phyloP scores from a whole-genome alignment of 495 filamentous ascomycete species.

The Aspergillus egyptiacus region DNA sequence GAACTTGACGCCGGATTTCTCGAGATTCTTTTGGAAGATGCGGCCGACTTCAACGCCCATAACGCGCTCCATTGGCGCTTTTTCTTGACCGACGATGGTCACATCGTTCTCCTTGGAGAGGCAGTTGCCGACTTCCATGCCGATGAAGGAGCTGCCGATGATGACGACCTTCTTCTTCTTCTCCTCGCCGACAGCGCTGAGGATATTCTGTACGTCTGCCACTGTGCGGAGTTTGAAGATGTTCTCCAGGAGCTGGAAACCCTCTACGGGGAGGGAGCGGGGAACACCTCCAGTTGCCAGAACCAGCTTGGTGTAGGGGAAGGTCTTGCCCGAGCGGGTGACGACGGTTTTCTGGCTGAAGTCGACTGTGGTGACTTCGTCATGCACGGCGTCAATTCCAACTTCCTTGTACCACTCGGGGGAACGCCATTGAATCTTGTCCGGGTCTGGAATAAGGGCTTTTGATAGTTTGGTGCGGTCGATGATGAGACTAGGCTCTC shows the following conservation, averaged over 20 bases:
- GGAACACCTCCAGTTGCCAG: conserved; percentile 82
- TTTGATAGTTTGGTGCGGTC: conserved; percentile 96
- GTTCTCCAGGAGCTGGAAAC: conserved; percentile 80
- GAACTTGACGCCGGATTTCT: conserved; percentile 85
- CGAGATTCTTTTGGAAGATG: conserved; percentile 68
- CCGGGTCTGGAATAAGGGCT: conserved; percentile 75
- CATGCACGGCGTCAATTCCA: conserved; percentile 64
- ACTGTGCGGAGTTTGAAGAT: conserved; percentile 78
- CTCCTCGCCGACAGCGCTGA: conserved; percentile 64
- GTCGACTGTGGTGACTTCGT: conserved; percentile 71
- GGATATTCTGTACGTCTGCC: conserved; percentile 68
- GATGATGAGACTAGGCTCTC: conserved; percentile 76
- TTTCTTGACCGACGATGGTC: conserved; percentile 91
- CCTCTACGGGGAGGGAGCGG: conserved; percentile 68
- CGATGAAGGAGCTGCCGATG: conserved; percentile 88
- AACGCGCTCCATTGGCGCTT: conserved; percentile 75
- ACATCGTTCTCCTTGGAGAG: conserved; percentile 70
- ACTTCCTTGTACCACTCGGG: conserved; percentile 71
- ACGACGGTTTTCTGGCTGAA: conserved; percentile 65
- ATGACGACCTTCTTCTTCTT: conserved; percentile 89
- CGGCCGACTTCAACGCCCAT: conserved; percentile 78
- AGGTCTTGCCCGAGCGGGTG: conserved; percentile 63
- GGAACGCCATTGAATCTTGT: conserved; percentile 70
- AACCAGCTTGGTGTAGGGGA: conserved; percentile 80
- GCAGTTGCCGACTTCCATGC: conserved; percentile 89